Percentiles rank a stretch among this genome's conserved stretches.
Conservation (phyloP, 2,329 filamentous ascomycete species). For the Alternaria arborescens region DNA sequence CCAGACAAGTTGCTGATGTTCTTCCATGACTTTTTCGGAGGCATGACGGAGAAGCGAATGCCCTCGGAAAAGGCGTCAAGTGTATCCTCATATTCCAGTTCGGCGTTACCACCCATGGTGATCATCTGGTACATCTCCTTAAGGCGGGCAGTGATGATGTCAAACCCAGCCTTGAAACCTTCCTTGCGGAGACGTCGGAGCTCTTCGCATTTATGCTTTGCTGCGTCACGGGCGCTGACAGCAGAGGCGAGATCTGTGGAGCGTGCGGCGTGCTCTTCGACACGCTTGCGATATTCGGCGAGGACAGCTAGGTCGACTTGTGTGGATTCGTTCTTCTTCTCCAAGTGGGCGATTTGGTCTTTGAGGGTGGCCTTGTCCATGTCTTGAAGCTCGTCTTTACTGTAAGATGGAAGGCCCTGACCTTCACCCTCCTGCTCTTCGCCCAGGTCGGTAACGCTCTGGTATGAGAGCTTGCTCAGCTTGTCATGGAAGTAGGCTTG, state of each 20-base stretch:
- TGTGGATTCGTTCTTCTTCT: constrained; percentile 82
- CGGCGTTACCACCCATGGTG: constrained; percentile 98
- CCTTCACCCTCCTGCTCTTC: constrained; percentile 62
- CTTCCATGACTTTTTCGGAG: constrained; percentile 99
- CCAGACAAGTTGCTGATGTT: constrained; percentile 96
- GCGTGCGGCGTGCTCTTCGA: constrained; percentile 81
- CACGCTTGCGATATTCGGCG: constrained; percentile 84
- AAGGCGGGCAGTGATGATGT: constrained; percentile 87
- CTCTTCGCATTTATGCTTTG: constrained; percentile 92
- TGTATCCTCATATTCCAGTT: constrained; percentile 94
- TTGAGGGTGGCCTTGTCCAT: constrained; percentile 71
- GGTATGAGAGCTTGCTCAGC: constrained; percentile 80
- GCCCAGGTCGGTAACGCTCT: constrained; percentile 72
- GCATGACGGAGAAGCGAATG: constrained; percentile 98
- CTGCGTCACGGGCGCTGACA: constrained; percentile 78
- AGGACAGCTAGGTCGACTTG: constrained; percentile 88
- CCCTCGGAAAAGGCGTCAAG: constrained; percentile 97
- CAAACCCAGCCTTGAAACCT: constrained; percentile 98
- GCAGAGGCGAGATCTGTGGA: constrained; percentile 85
- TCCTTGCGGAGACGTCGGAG: constrained; percentile 88
- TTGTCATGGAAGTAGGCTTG: constrained; percentile 90
- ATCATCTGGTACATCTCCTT: constrained; percentile 99
- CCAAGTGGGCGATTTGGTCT: constrained; percentile 70
- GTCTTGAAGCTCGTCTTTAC: constrained; percentile 71
- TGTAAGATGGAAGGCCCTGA: constrained; percentile 74